These are phyloP conservation scores for Aspergillus versicolor DNA, from an alignment of 2,329 filamentous ascomycete species.

Conservation along the genomic window DNA sequence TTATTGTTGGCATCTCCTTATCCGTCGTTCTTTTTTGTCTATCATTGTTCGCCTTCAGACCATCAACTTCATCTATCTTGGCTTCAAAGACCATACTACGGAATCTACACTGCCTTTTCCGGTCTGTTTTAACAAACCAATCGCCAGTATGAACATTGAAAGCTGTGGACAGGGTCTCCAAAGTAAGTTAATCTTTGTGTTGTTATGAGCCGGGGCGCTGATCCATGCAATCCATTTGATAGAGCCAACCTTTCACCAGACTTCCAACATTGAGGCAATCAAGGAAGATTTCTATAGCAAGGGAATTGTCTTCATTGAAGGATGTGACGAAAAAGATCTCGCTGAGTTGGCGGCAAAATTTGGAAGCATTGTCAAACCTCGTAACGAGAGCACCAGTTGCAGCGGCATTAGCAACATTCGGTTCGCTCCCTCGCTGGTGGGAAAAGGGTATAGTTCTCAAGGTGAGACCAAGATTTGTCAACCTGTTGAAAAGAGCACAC, in stretches of 20 bases:
- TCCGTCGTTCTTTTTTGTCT: no score
- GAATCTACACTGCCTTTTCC: no score
- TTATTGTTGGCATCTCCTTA: no score
- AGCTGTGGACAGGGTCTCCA: slow-evolving; percentile 1
- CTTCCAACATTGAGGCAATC: slow-evolving; percentile 7
- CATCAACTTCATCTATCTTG: no score
- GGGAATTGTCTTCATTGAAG: slow-evolving; percentile 13
- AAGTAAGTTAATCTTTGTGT: not conserved
- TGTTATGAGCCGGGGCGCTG: not conserved
- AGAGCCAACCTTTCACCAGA: slow-evolving; percentile 8
- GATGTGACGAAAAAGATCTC: slow-evolving; percentile 8
- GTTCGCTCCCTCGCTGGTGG: slow-evolving; percentile 2
- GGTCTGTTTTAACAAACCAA: no score
- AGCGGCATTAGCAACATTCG: slow-evolving; percentile 17
- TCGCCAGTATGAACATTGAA: no score
- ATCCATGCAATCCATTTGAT: not conserved
- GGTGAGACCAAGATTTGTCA: not conserved
- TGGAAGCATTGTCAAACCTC: slow-evolving; percentile 10
- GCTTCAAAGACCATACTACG: no score
- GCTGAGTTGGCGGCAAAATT: slow-evolving; percentile 5
- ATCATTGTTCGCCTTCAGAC: no score
- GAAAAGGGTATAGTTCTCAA: slow-evolving; percentile 14
- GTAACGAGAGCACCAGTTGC: slow-evolving; percentile 10
- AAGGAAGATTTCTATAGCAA: slow-evolving; percentile 5
- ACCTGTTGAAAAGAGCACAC: not conserved